Conservation (phyloP, 2,329 filamentous ascomycete genomes). For the Botrytis fragariae region DNA sequence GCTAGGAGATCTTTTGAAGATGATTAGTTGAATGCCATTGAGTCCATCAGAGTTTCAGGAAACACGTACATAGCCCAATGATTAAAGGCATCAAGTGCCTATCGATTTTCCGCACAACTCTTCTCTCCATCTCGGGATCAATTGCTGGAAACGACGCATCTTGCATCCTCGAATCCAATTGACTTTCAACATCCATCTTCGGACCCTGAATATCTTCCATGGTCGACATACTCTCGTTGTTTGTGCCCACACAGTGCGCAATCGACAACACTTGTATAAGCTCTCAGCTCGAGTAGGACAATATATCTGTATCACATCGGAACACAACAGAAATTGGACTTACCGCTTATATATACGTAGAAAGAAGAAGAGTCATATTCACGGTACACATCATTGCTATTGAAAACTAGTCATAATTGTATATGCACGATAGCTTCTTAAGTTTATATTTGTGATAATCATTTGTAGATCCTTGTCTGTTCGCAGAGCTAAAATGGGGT, state of each 20-base stretch:
- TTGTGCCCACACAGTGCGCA: not conserved
- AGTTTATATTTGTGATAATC: not conserved
- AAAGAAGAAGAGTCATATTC: not conserved
- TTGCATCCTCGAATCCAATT: not conserved
- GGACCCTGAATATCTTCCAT: not conserved
- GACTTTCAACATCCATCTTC: constrained; percentile 1
- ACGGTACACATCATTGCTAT: not conserved
- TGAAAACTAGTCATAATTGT: not conserved
- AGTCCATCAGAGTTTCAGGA: not conserved
- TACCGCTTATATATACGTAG: not conserved
- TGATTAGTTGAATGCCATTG: not conserved
- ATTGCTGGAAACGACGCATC: not conserved
- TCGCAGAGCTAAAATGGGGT: not conserved
- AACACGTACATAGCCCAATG: constrained; percentile 25
- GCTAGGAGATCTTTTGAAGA: constrained; percentile 43
- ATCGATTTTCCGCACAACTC: constrained; percentile 59
- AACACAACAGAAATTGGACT: not conserved
- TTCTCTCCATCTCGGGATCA: constrained; percentile 42
- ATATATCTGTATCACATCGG: constrained; percentile 1
- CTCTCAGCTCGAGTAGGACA: not conserved
- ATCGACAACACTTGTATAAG: not conserved
- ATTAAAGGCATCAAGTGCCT: constrained; percentile 49
- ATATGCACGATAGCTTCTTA: not conserved
- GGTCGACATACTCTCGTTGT: not conserved
- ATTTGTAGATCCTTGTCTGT: not conserved